phyloP scores from a whole-genome alignment of 2,329 filamentous ascomycete species.

The Alternaria sp. region DNA sequence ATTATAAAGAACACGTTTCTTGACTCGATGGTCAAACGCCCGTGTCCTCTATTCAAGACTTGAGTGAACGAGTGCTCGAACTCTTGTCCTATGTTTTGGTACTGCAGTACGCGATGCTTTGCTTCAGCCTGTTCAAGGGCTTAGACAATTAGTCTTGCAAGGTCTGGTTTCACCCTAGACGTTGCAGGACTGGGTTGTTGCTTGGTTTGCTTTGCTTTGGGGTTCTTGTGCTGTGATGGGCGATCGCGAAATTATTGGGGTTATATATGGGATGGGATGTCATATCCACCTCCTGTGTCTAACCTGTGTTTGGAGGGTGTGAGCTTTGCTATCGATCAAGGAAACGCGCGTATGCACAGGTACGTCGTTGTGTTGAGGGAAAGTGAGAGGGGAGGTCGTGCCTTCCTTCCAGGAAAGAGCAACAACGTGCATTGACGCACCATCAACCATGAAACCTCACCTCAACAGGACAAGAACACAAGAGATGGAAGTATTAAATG shows the following conservation, averaged over 20 bases:
- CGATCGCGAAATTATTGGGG: not conserved
- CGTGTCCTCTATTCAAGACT: not conserved
- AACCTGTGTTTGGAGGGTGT: fast-evolving
- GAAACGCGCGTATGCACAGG: not conserved
- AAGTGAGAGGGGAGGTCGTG: not conserved
- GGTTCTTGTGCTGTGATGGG: not conserved
- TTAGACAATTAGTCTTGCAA: not conserved
- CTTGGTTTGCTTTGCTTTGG: not conserved
- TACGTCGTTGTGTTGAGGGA: not conserved
- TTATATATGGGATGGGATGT: not conserved
- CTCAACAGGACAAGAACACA: not conserved
- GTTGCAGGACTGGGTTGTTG: not conserved
- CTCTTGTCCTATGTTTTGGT: not conserved
- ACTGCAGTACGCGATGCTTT: not conserved
- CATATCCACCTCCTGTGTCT: not conserved
- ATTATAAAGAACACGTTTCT: not conserved
- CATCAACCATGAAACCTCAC: not conserved
- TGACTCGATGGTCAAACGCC: not conserved
- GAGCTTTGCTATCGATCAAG: not conserved
- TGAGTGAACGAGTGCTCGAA: not conserved
- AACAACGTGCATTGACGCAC: not conserved
- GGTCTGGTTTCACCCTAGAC: not conserved
- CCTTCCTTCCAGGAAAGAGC: not conserved
- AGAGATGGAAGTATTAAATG: conserved; percentile 14
- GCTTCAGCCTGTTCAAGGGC: not conserved